Base-by-base conservation (phyloP, 371 early-diverging fungal genomes). In the Mucor lusitanicus region DNA sequence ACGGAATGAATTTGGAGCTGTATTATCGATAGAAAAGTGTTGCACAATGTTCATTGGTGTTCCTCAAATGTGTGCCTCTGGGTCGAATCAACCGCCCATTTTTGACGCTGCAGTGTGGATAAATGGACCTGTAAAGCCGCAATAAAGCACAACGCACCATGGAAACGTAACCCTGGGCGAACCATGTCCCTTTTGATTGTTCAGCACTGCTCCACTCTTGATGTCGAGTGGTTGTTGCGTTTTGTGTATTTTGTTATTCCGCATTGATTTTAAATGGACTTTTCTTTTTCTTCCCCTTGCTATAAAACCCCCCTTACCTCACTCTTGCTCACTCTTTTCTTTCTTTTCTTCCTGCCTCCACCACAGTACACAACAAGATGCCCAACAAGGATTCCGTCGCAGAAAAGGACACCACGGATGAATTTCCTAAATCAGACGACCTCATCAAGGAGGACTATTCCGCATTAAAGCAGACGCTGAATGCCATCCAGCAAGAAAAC, bases 1-100 rank as follows among this genome's bases (percentile, higher is more conserved):
- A 97, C 70, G 96, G 96, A 59, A 94, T 94, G 91, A 95, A 87
- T 76, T 68, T 96, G 59, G 97, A 96, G 83, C 69, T 97, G 67
- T 94, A 93, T 80, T 92, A 91, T 61, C 69, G 79, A 67, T 81
- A 76, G 65, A n/a, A 2, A 28, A n/a, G 5, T 33, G 37, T 58
- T 23, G 37, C 32, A 32, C 50, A 50, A 25, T 50, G 25, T 50
- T 50, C 50, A 50, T 50, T 50, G 50, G 50, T 50, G 50, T 25
- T 50, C 50, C 50, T 50, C 19, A 23, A 11, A 37, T 37, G 11
- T 37, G 37, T 37, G 37, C 37, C 13, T 37, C 37, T 37, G 13
- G 37, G 37, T 13, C 37, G 13, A 37, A 37, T 37, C 37, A 37
- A 37, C 37, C 15, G 13, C 6, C 37, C 6, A 37, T 37, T 37